These are phyloP conservation scores for Chrysoporthe cubensis DNA, from an alignment of 2,329 filamentous ascomycete genomes.

Conservation along the genomic window DNA sequence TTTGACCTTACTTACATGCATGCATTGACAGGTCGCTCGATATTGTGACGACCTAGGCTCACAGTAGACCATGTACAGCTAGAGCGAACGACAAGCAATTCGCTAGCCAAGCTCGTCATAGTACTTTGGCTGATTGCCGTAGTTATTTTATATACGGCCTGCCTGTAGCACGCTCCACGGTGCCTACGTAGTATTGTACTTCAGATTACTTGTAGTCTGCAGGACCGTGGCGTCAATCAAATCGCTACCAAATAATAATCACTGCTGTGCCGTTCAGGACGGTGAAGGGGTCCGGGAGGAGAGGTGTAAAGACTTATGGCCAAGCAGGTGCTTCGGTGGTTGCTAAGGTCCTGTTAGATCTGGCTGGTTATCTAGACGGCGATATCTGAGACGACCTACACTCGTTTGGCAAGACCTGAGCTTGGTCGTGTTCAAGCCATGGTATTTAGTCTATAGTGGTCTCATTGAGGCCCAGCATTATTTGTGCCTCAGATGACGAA, in stretches of 20 bases:
- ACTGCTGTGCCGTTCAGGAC: constrained; percentile 39
- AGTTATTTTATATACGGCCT: too few relatives aligned
- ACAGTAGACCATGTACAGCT: background rate
- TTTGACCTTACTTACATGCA: background rate
- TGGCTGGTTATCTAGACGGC: background rate
- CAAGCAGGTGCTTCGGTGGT: background rate
- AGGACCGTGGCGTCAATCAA: too few relatives aligned
- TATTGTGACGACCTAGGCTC: background rate
- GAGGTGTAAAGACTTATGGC: background rate
- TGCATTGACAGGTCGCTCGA: background rate
- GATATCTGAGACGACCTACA: background rate
- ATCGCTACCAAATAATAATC: too few relatives aligned
- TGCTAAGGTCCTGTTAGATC: background rate
- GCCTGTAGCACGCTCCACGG: too few relatives aligned
- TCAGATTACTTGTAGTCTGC: constrained; percentile 34
- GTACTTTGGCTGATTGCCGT: too few relatives aligned
- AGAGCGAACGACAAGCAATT: background rate
- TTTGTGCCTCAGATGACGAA: background rate
- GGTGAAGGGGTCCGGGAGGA: constrained; percentile 46
- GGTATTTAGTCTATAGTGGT: background rate
- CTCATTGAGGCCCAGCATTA: background rate
- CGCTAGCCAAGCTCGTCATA: background rate
- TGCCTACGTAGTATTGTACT: too few relatives aligned
- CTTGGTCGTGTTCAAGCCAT: background rate
- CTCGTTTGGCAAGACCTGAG: background rate